Evolutionary conservation across 2,329 filamentous ascomycete species (phyloP).

Genomic region (Calycina marina): DNA sequence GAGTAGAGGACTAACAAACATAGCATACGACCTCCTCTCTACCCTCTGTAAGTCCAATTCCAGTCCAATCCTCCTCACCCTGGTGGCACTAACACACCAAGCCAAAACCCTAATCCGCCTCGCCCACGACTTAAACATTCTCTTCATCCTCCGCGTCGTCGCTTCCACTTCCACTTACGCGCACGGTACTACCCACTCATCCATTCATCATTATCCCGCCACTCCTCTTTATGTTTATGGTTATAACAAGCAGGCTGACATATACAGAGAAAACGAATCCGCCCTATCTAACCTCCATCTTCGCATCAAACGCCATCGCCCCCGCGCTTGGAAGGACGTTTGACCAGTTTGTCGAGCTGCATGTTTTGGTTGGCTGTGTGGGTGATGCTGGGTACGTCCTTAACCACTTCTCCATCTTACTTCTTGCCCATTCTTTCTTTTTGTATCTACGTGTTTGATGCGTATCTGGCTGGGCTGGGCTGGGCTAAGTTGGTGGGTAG

Average conservation of each 20-base stretch:
- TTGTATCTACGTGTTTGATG: constrained; percentile 10
- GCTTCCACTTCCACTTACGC: constrained; percentile 1
- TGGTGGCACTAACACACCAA: background rate
- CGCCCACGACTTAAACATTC: constrained; percentile 28
- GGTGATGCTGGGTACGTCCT: constrained; percentile 28
- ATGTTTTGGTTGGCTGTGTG: constrained; percentile 34
- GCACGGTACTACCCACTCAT: too few species aligned
- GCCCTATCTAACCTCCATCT: constrained; percentile 9
- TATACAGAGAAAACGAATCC: background rate
- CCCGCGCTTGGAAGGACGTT: constrained; percentile 35
- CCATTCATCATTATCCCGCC: too few species aligned
- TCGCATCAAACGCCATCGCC: constrained; percentile 12
- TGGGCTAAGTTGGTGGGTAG: too few species aligned
- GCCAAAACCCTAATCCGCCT: constrained; percentile 31
- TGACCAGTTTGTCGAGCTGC: constrained; percentile 36
- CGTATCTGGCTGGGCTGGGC: too few species aligned
- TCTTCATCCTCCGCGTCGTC: constrained; percentile 40
- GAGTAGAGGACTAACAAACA: constrained; percentile 4
- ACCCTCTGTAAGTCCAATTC: constrained; percentile 24
- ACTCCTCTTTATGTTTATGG: too few species aligned
- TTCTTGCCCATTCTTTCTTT: constrained; percentile 1
- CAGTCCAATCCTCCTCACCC: constrained; percentile 1
- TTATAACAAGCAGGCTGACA: too few species aligned
- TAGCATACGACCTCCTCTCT: constrained; percentile 34
- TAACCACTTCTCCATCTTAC: constrained; percentile 20